Conservation (phyloP, 805 yeast genomes). For the Saturnispora silvae region DNA sequence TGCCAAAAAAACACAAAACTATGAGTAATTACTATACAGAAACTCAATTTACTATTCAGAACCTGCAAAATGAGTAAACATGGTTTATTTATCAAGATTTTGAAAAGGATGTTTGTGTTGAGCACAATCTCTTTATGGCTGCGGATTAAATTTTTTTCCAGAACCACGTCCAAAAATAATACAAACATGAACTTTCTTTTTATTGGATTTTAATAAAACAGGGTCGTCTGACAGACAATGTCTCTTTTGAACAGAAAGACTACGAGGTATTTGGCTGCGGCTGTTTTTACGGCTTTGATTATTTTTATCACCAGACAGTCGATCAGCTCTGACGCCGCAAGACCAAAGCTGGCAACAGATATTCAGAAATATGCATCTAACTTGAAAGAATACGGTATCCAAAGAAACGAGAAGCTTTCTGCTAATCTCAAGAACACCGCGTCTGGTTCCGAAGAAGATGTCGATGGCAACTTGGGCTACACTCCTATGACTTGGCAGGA, state of each 20-base stretch:
- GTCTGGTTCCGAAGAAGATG: not conserved
- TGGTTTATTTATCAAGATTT: no score
- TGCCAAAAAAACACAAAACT: no score
- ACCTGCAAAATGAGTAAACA: no score
- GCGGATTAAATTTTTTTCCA: no score
- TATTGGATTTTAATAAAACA: no score
- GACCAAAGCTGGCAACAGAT: constrained; percentile 8
- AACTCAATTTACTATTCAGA: no score
- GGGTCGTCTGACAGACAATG: no score
- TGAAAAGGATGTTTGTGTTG: no score
- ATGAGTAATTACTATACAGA: no score
- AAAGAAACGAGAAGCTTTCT: constrained; percentile 20
- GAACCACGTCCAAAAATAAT: no score
- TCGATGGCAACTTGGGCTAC: constrained; percentile 10
- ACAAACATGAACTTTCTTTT: no score
- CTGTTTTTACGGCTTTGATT: constrained; percentile 9
- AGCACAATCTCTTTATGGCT: no score
- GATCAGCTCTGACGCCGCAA: constrained; percentile 3
- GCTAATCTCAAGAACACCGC: not conserved
- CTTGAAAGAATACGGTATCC: constrained; percentile 18
- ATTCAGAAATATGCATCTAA: constrained; percentile 17
- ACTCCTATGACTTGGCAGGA: constrained; percentile 21
- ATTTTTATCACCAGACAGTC: constrained; percentile 6
- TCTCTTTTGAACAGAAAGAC: constrained; percentile 14
- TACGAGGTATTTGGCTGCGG: constrained; percentile 15